Conservation (phyloP, 208 protist genomes). For the Acanthamoeba lenticulata region DNA sequence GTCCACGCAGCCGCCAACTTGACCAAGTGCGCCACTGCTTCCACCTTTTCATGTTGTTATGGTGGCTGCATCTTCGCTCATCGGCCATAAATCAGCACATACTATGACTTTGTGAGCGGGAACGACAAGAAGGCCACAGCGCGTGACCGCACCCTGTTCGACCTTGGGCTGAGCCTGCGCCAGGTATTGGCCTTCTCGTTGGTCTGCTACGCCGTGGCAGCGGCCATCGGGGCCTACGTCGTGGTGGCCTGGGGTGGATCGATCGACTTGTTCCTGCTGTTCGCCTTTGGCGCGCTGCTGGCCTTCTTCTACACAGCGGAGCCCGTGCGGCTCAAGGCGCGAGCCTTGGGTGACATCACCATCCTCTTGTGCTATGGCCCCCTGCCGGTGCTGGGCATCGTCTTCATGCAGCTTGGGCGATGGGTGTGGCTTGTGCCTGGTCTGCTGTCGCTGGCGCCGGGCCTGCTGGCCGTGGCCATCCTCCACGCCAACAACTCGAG, state of each 20-base stretch:
- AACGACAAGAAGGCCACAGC: conserved; percentile 10
- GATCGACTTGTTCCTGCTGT: not conserved
- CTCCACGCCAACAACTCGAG: conserved; percentile 63
- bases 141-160: conserved; percentile 33
- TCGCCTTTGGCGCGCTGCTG: conserved; percentile 20
- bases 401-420: conserved; percentile 34
- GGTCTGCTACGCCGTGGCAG: not conserved
- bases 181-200: conserved; percentile 39
- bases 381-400: not conserved
- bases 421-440: conserved; percentile 6
- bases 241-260: not conserved
- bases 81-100: not conserved
- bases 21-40: not conserved
- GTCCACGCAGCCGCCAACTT: conserved; percentile 45
- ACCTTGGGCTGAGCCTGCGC: not conserved
- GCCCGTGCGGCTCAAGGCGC: conserved; percentile 17
- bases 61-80: not conserved
- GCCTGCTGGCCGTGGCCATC: conserved; percentile 40
- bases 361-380: conserved; percentile 55
- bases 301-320: conserved; percentile 47
- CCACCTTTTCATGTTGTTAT: not conserved
- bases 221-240: conserved; percentile 16
- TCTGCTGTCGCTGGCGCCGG: not conserved
- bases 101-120: conserved; percentile 39
- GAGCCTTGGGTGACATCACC: conserved; percentile 22